Percentiles rank a stretch among this genome's conserved stretches.
phyloP scores from a whole-genome alignment of 352 stramenopile species.

The Pythium biforme region DNA sequence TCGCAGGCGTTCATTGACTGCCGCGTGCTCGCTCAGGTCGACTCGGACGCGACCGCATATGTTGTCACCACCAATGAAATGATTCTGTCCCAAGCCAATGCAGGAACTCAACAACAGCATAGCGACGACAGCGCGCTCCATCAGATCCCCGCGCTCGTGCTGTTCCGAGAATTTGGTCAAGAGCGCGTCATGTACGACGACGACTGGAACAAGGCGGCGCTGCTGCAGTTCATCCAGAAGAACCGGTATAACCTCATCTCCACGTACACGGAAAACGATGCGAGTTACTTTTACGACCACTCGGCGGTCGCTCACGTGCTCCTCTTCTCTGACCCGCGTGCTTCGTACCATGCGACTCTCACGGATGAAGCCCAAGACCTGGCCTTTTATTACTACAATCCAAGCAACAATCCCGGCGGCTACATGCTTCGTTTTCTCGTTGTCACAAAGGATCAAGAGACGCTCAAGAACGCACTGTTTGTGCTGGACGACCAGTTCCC shows the following conservation, averaged over 20 bases:
- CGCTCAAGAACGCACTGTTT: slow-evolving; percentile 31
- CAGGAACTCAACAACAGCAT: slow-evolving; percentile 1
- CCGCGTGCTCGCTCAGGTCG: slow-evolving; percentile 33
- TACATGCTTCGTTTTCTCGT: slow-evolving; percentile 35
- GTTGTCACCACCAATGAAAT: slow-evolving; percentile 23
- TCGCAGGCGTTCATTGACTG: slow-evolving; percentile 36
- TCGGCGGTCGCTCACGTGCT: slow-evolving; percentile 33
- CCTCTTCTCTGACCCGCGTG: slow-evolving; percentile 32
- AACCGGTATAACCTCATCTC: slow-evolving; percentile 38
- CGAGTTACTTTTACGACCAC: slow-evolving; percentile 34
- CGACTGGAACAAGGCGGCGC: slow-evolving; percentile 28
- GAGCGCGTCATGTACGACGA: slow-evolving; percentile 20
- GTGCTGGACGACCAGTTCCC: slow-evolving; percentile 31
- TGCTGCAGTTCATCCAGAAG: slow-evolving; percentile 30
- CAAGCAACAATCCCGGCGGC: slow-evolving; percentile 2
- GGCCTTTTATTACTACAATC: slow-evolving; percentile 21
- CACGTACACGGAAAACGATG: slow-evolving; percentile 26
- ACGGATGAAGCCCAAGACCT: slow-evolving; percentile 15
- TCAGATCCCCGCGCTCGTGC: slow-evolving; percentile 26
- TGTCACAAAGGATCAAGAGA: slow-evolving; percentile 24
- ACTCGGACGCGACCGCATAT: slow-evolving; percentile 27
- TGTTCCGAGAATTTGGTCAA: slow-evolving; percentile 35
- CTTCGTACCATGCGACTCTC: slow-evolving; percentile 22
- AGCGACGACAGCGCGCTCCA: not conserved
- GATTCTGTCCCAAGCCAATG: slow-evolving; percentile 19